These are phyloP conservation scores for Apodospora peruviana DNA, from an alignment of 495 filamentous ascomycete species.

Conservation along the genomic window DNA sequence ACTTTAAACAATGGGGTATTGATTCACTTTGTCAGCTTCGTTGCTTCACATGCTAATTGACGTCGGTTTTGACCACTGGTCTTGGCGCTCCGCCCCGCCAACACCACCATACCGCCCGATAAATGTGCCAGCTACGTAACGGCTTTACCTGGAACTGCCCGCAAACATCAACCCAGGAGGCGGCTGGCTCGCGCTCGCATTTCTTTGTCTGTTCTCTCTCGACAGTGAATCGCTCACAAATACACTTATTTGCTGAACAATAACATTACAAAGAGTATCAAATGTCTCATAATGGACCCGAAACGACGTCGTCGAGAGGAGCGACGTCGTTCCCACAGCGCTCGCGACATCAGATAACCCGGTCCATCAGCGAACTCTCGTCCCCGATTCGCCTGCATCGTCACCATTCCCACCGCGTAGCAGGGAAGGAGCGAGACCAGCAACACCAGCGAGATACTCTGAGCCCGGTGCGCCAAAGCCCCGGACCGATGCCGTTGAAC, in stretches of 20 bases:
- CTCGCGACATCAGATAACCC: slow-evolving; percentile 42
- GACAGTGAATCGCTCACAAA: no score
- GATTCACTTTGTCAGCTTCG: no score
- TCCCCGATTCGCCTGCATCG: slow-evolving; percentile 41
- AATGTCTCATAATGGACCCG: slow-evolving; percentile 36
- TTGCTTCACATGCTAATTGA: background rate
- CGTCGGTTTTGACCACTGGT: no score
- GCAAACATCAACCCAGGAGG: no score
- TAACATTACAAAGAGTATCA: background rate
- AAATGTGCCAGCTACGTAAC: no score
- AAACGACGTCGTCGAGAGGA: slow-evolving; percentile 18
- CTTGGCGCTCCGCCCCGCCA: background rate
- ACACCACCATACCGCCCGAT: no score
- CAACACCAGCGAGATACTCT: slow-evolving; percentile 35
- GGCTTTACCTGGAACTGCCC: no score
- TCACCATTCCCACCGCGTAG: slow-evolving; percentile 30
- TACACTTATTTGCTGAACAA: no score
- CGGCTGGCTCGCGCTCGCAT: no score
- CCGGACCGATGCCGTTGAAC: slow-evolving; percentile 11
- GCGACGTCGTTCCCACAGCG: slow-evolving; percentile 28
- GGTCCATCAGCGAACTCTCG: slow-evolving; percentile 46
- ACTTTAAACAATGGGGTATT: no score
- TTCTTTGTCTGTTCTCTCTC: no score
- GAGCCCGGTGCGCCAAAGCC: slow-evolving; percentile 25
- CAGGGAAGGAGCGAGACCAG: slow-evolving; percentile 16